Conservation (phyloP, 1,284 basidiomycete genomes). For the Papiliotrema fonsecae region DNA sequence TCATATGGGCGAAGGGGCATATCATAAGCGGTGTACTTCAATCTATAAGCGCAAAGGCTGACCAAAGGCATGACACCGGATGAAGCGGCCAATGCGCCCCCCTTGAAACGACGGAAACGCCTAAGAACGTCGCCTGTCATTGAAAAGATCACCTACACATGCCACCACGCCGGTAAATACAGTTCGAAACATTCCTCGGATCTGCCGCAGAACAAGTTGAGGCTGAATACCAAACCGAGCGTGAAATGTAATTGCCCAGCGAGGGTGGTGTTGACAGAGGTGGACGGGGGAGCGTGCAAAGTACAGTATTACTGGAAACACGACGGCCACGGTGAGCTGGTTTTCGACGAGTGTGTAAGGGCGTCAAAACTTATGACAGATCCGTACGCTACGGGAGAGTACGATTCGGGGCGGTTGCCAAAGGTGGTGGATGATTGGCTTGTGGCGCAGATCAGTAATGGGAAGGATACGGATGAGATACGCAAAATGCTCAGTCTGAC, state of each 20-base stretch:
- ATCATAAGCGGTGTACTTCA: too few species aligned
- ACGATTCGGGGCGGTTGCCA: constrained; percentile 35
- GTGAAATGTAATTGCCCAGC: constrained; percentile 44
- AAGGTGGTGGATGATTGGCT: constrained; percentile 44
- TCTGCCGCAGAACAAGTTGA: constrained; percentile 34
- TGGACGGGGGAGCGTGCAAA: constrained; percentile 34
- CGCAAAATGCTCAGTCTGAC: constrained; percentile 29
- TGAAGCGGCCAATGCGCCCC: constrained; percentile 29
- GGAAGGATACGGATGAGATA: constrained; percentile 39
- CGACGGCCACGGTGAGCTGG: constrained; percentile 39
- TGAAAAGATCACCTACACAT: constrained; percentile 45
- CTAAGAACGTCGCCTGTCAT: constrained; percentile 32
- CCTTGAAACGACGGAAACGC: constrained; percentile 37
- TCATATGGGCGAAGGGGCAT: too few species aligned
- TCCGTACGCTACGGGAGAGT: constrained; percentile 35
- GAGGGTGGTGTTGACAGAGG: constrained; percentile 40
- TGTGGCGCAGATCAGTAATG: constrained; percentile 33
- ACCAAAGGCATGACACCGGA: constrained; percentile 28
- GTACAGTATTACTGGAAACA: constrained; percentile 43
- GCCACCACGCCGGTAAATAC: constrained; percentile 44
- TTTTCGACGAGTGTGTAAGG: too few species aligned
- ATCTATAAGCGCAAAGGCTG: not conserved
- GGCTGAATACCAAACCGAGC: constrained; percentile 44
- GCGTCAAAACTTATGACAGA: too few species aligned
- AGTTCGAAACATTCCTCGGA: constrained; percentile 33